These are phyloP conservation scores for Drechslerella coelobrocha DNA, from an alignment of 2,329 filamentous ascomycete species.

Conservation along the genomic window DNA sequence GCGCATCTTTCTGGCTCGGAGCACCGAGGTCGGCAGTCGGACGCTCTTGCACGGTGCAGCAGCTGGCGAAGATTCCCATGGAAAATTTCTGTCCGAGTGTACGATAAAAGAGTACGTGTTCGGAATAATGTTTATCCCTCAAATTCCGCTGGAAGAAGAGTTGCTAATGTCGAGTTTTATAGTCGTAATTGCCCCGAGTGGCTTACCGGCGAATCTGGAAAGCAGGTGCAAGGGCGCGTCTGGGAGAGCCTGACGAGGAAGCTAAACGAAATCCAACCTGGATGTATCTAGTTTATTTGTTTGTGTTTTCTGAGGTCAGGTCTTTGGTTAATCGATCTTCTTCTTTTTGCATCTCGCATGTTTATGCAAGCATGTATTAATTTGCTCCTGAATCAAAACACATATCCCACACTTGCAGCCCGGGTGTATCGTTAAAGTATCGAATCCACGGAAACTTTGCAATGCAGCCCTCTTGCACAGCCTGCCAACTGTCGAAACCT, in stretches of 20 bases:
- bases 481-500: conserved; percentile 18
- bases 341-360: neutral
- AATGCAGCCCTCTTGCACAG: neutral
- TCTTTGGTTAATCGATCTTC: neutral
- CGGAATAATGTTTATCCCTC: neutral
- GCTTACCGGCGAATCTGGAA: conserved; percentile 26
- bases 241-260: conserved; percentile 36
- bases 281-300: conserved; percentile 30
- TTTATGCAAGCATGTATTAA: neutral
- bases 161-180: too few species aligned
- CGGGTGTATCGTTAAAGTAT: conserved; percentile 28
- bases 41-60: conserved; percentile 54
- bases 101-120: conserved; percentile 52
- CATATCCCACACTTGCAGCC: conserved; percentile 16
- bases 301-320: neutral
- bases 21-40: conserved; percentile 56
- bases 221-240: conserved; percentile 21
- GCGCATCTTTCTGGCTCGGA: conserved; percentile 51
- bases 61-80: conserved; percentile 51
- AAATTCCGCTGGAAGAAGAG: neutral
- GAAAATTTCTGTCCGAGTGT: conserved; percentile 52
- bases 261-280: conserved; percentile 19
- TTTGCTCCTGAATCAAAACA: too few species aligned
- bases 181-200: conserved; percentile 22
- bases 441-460: conserved; percentile 29